Evolutionary conservation across 768 basidiomycete genomes (phyloP), one percentile per base, ranked within the genome.

Genomic region (Lepiota brunneoincarnata): DNA sequence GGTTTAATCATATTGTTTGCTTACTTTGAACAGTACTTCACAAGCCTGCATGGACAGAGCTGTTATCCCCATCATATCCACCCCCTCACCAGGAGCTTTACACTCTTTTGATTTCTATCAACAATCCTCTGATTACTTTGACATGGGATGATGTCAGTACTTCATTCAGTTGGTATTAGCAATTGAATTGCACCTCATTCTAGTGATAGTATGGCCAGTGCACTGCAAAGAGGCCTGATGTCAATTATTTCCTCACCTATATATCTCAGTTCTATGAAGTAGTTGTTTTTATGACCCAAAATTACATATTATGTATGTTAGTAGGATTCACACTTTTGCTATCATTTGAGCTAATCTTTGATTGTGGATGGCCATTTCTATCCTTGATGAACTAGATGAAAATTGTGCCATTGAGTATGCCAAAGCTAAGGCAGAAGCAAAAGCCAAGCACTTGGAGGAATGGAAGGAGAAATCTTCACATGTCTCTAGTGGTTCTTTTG

Each of bases 261-360:
- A 82, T 99, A 43, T 92, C 93, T 0, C 96, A 98, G 65, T 99
- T 98, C 75, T 99, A 93, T 67, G 97, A 99, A 75, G 83, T 98
- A 54, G 96, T 98, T 31, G 77, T 99, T 50, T 99, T 98, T 74
- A 98, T 95, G 9, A 80, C 86, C 15, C 93, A 96, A 72, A 82
- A 90, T 52, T 77, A 81, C 63, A n/a, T n/a, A n/a, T n/a, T n/a
- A n/a, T n/a, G n/a, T 98, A 96, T 69, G 95, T 96, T 59, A 45
- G 91, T 80, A 2, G 38, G 46, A 43, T 51, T 6, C 6, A 3
- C 23, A 31, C 41, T 56, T 40, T 50, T 28, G 5, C 34, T 42
- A 20, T n/a, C 20, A 55, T 14, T 47, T 34, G 42, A 31, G 47
- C 54, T 24, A 58, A 54, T 20, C 7, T 15, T 15, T 26, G 18